Evolutionary conservation across 1,284 basidiomycete species (phyloP).

Genomic region (Bondarzewia mesenterica): DNA sequence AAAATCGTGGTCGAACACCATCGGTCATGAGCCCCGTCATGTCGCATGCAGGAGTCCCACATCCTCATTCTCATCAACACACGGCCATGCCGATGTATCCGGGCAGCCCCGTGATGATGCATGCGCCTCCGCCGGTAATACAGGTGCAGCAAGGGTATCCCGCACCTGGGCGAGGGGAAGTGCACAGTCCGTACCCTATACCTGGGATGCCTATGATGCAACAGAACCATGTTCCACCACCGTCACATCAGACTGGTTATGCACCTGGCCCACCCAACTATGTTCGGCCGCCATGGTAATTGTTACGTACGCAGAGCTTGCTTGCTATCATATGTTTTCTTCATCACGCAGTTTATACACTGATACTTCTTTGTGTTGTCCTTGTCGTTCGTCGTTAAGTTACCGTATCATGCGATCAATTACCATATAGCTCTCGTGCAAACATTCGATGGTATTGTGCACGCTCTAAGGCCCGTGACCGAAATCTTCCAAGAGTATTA

Average conservation of each 20-base stretch:
- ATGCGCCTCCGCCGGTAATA: slow-evolving; percentile 29
- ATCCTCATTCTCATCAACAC: neutral
- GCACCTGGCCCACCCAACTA: slow-evolving; percentile 19
- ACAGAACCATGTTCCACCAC: slow-evolving; percentile 1
- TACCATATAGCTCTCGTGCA: neutral
- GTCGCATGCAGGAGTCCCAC: slow-evolving; percentile 31
- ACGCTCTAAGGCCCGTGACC: too few species aligned
- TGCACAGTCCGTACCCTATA: slow-evolving; percentile 19
- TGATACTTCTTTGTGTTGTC: slow-evolving; percentile 19
- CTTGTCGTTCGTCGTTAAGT: slow-evolving; percentile 10
- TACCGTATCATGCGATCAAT: neutral
- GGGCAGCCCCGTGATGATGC: slow-evolving; percentile 61
- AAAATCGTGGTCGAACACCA: slow-evolving; percentile 37
- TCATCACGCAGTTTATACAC: neutral
- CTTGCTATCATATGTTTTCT: slow-evolving; percentile 11
- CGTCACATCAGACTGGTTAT: neutral
- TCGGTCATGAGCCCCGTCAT: slow-evolving; percentile 62
- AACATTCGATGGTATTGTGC: too few species aligned
- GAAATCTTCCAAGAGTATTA: neutral
- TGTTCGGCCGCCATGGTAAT: slow-evolving; percentile 33
- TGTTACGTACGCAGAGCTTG: slow-evolving; percentile 1
- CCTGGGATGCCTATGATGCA: slow-evolving; percentile 18
- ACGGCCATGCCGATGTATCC: slow-evolving; percentile 49
- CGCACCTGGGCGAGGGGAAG: slow-evolving; percentile 16
- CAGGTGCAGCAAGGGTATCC: slow-evolving; percentile 19